Base-by-base conservation (phyloP, 805 yeast genomes). In the Jamesozyma piceae region DNA sequence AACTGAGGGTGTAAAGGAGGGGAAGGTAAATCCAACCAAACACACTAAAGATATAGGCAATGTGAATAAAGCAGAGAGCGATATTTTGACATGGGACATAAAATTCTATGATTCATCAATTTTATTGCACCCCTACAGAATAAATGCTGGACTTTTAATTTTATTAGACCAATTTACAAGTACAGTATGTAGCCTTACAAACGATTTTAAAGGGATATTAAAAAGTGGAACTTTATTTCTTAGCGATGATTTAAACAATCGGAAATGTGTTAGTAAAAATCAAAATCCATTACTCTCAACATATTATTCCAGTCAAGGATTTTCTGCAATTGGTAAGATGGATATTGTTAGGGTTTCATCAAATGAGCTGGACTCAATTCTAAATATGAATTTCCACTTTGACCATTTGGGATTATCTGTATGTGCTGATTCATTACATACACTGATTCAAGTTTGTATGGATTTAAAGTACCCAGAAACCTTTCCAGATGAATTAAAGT, bases 361-460 rank as follows among this genome's bases (percentile, higher is more conserved):
- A 3, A 13, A 30, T 3, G 32, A 35, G 10, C 3, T 19, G 45
- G 49, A 58, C 43, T 51, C 74, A 0, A 35, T 63, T 1, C 42
- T 73, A 2, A 36, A 38, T 9, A 15, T 46, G 13, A 19, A 10
- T 75, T 71, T 38, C 9, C 69, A 69, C 40, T 48, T 75, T 5
- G 83, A 77, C 43, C 64, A 64, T 15, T 57, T 73, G 14, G 67
- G 64, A 18, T 37, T 81, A 1, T 78, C 77, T 21, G 44, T 80
- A 2, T 88, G 96, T 65, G 90, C 95, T 1, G 97, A 89, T 57
- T 86, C 96, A 0, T 71, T 79, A 0, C 82, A 85, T 52, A 75
- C 90, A 11, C 60, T 89, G 34, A 47, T 77, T 2, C 94, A 82
- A 47, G 53, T 84, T 8, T 49, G 80, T 9, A 78, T 75, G 45